Evolutionary conservation across 192 early-diverging fungal species (phyloP), one percentile per base, ranked within the genome.

Genomic region (Phycomyces blakesleeanus): DNA sequence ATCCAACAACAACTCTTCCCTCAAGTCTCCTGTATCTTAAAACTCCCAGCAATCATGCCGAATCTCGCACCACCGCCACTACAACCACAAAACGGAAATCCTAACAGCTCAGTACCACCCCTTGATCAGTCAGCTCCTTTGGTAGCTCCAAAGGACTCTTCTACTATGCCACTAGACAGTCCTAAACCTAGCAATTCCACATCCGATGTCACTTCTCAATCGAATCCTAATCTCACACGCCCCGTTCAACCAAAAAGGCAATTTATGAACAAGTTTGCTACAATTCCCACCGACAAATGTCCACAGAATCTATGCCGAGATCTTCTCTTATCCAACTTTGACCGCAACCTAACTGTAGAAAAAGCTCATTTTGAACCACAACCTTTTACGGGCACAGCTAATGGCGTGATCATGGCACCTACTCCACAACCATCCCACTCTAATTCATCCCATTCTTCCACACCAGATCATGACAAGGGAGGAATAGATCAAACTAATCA

Each of bases 331-430:
- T 62, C 60, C 27, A 62, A 67, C 41, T 71, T 66, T 67, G 71
- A 67, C 51, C 64, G 63, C 21, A 73, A 73, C 60, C 27, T 73
- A 8, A 73, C 65, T 1, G 61, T 73, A 12, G 71, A 73, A 63
- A 62, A 66, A 18, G 65, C 71, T 22, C 60, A 67, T 38, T 73
- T 67, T 66, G 64, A 73, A 22, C 37, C 61, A 57, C 49, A 51
- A 61, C 47, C 27, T n/a, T 29, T 25, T 54, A 25, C 29, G 2
- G 29, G 29, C 2, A 34, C 29, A 34, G 29, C 29, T 7, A 34
- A 34, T 34, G 29, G 29, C 29, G 6, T 29, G 60, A 25, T 22
- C 50, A 62, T n/a, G 59, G 27, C 22, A 12, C 21, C 16, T 5
- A 14, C 26, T n/a, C 24, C 59, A 34, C 42, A 18, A 15, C 47